These are phyloP conservation scores for Cornus suecica DNA, from an alignment of 148 eudicot species.

Conservation along the genomic window DNA sequence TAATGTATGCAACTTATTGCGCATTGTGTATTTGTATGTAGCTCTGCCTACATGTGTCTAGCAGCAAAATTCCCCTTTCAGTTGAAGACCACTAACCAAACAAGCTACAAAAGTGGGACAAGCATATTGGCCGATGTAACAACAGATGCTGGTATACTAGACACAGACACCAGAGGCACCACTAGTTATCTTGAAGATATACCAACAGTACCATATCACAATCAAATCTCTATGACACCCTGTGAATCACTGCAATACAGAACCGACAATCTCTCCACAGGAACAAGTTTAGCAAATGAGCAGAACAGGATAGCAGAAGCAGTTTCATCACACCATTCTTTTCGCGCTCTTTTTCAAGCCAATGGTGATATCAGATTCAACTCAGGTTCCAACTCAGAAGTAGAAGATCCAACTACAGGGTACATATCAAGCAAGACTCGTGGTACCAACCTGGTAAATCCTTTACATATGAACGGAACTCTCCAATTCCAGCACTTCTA, in stretches of 20 bases:
- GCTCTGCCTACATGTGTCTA: conserved; percentile 66
- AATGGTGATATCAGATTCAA: conserved; percentile 31
- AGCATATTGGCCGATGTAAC: conserved; percentile 29
- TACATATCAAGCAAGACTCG: conserved; percentile 11
- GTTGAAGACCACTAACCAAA: conserved; percentile 18
- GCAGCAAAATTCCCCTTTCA: conserved; percentile 45
- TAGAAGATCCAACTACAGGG: conserved; percentile 23
- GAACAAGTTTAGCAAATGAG: conserved; percentile 15
- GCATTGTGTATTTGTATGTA: conserved; percentile 29
- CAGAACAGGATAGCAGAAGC: conserved; percentile 17
- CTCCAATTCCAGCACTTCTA: conserved; percentile 16
- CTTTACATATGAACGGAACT: conserved; percentile 17
- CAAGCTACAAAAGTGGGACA: conserved; percentile 16
- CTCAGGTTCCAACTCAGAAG: conserved; percentile 40
- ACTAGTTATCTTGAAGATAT: conserved; percentile 16
- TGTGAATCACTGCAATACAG: conserved; percentile 15
- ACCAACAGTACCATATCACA: conserved; percentile 14
- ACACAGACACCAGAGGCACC: conserved; percentile 22
- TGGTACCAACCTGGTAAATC: conserved; percentile 1
- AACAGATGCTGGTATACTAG: conserved; percentile 29
- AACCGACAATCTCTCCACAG: conserved; percentile 9
- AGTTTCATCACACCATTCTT: conserved; percentile 43
- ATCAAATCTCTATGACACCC: conserved; percentile 10
- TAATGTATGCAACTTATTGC: not conserved
- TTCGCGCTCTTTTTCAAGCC: conserved; percentile 32